phyloP scores from a whole-genome alignment of 2,329 filamentous ascomycete genomes.

The Apiospora pterosperma region DNA sequence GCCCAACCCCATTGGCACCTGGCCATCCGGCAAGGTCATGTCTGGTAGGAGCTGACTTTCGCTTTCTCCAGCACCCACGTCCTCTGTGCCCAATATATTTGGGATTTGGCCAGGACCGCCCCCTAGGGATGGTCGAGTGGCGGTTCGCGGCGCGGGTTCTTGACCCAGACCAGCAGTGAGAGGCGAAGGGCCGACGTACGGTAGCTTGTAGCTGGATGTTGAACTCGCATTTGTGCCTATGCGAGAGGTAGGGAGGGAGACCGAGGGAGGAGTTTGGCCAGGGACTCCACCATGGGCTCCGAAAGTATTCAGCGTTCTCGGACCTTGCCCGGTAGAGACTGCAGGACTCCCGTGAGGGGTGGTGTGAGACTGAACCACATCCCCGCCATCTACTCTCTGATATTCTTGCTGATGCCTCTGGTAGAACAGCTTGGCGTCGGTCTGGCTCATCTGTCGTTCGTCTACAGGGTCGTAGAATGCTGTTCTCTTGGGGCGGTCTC shows the following conservation, averaged over 20 bases:
- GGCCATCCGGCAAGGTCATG: constrained; percentile 48
- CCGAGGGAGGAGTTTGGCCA: background rate
- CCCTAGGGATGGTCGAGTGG: constrained; percentile 27
- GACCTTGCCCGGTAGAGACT: constrained; percentile 19
- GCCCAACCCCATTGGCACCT: constrained; percentile 57
- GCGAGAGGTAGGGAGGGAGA: background rate
- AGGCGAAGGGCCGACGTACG: constrained; percentile 10
- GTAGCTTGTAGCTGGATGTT: constrained; percentile 5
- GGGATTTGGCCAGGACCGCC: constrained; percentile 13
- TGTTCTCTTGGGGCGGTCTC: constrained; percentile 65
- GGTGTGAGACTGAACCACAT: constrained; percentile 22
- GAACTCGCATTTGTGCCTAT: background rate
- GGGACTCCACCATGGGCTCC: background rate
- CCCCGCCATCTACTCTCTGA: constrained; percentile 35
- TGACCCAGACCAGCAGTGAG: constrained; percentile 12
- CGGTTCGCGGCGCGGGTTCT: constrained; percentile 24
- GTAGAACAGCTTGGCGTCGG: constrained; percentile 94
- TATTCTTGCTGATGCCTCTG: constrained; percentile 75
- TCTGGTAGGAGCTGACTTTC: constrained; percentile 17
- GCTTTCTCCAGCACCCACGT: constrained; percentile 12
- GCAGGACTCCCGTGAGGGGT: constrained; percentile 46
- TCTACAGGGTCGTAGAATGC: constrained; percentile 91
- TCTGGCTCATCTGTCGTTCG: constrained; percentile 91
- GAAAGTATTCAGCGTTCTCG: constrained; percentile 6
- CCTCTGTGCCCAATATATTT: constrained; percentile 11